Evolutionary conservation across 768 basidiomycete species (phyloP).

Genomic region (Boletus sp.): DNA sequence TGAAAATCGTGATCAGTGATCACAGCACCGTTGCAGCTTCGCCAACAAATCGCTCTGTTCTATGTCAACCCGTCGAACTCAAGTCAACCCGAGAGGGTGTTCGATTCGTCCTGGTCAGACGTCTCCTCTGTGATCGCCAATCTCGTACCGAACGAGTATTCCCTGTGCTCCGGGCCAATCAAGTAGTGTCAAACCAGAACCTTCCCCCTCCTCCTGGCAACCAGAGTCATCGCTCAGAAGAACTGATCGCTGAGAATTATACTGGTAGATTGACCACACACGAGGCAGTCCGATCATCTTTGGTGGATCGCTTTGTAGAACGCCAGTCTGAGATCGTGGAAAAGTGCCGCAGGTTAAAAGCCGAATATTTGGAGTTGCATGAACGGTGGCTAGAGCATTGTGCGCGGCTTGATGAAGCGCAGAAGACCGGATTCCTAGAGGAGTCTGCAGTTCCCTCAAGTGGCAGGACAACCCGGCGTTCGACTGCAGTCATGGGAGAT

Average conservation of each 20-base stretch:
- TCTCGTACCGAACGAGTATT: slow-evolving; percentile 60
- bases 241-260: slow-evolving; percentile 40
- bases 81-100: slow-evolving; percentile 59
- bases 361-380: slow-evolving; percentile 68
- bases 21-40: slow-evolving; percentile 18
- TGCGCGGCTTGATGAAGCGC: slow-evolving; percentile 55
- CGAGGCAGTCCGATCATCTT: slow-evolving; percentile 42
- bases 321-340: slow-evolving; percentile 48
- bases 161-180: slow-evolving; percentile 64
- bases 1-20: slow-evolving; percentile 31
- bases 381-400: slow-evolving; percentile 75
- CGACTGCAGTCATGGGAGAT: slow-evolving; percentile 73
- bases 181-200: slow-evolving; percentile 39
- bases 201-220: slow-evolving; percentile 29
- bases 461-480: slow-evolving; percentile 69
- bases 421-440: slow-evolving; percentile 33
- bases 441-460: slow-evolving; percentile 41
- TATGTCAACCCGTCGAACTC: slow-evolving; percentile 16
- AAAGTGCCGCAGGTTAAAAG: slow-evolving; percentile 56
- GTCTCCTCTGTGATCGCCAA: slow-evolving; percentile 58
- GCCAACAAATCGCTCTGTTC: slow-evolving; percentile 1
- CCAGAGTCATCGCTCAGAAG: slow-evolving; percentile 48
- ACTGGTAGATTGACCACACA: slow-evolving; percentile 39
- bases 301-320: slow-evolving; percentile 54
- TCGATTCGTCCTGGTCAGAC: slow-evolving; percentile 59